These are phyloP conservation scores for Mycena belliarum DNA, from an alignment of 768 basidiomycete species.

Conservation along the genomic window DNA sequence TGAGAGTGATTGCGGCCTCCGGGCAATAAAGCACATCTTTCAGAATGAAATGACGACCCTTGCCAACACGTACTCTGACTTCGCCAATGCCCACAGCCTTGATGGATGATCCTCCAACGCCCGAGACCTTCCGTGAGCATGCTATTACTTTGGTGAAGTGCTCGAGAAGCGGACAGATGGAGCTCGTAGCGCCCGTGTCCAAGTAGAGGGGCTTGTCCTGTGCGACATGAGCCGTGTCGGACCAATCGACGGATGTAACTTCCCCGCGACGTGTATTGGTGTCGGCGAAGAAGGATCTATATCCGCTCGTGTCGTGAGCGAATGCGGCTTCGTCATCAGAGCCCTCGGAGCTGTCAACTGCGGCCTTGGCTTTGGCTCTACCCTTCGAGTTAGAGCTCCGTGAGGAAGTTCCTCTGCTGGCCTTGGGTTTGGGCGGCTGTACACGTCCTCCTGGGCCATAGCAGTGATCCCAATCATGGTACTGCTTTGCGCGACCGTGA, in stretches of 20 bases:
- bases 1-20: background rate
- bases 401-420: background rate
- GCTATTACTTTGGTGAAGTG: background rate
- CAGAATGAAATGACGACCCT: constrained; percentile 1
- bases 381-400: too few species aligned
- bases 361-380: background rate
- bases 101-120: background rate
- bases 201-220: too few species aligned
- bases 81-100: background rate
- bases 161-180: background rate
- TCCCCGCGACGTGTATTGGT: background rate
- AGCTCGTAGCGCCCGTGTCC: constrained; percentile 2
- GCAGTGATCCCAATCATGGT: constrained; percentile 9
- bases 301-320: background rate
- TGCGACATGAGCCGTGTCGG: too few species aligned
- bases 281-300: background rate
- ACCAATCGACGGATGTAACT: background rate
- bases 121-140: background rate
- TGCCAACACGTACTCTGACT: background rate
- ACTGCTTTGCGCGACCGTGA: background rate
- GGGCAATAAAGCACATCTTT: constrained; percentile 1
- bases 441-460: background rate
- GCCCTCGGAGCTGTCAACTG: background rate
- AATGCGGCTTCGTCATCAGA: background rate
- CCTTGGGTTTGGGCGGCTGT: background rate